These are phyloP conservation scores for Zygoascus sp. DNA, from an alignment of 1,139 yeast species.

Conservation along the genomic window DNA sequence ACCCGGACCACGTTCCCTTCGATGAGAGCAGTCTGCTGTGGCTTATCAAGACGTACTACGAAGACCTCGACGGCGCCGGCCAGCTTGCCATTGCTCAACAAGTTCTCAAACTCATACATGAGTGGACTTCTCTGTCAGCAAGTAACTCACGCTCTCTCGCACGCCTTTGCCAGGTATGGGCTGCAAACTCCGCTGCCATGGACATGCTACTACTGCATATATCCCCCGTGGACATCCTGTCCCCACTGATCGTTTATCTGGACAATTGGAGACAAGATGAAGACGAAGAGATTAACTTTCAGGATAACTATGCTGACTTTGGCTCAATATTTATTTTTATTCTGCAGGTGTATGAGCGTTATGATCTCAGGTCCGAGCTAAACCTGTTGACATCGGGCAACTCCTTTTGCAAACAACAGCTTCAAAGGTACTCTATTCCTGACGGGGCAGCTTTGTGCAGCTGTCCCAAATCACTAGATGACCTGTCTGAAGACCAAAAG, in stretches of 20 bases:
- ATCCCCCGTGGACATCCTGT: constrained; percentile 25
- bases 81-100: constrained; percentile 27
- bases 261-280: constrained; percentile 36
- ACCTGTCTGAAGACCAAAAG: constrained; percentile 32
- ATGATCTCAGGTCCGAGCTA: constrained; percentile 27
- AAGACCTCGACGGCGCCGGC: constrained; percentile 28
- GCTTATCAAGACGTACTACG: constrained; percentile 23
- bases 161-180: constrained; percentile 46
- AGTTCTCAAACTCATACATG: constrained; percentile 23
- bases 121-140: constrained; percentile 20
- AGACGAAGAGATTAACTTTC: constrained; percentile 52
- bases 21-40: constrained; percentile 25
- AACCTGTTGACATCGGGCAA: constrained; percentile 4
- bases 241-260: constrained; percentile 34
- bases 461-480: constrained; percentile 19
- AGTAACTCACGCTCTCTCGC: constrained; percentile 37
- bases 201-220: constrained; percentile 40
- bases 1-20: constrained; percentile 26
- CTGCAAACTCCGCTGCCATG: constrained; percentile 41
- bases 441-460: constrained; percentile 6
- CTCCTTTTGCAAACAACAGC: constrained; percentile 13
- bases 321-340: constrained; percentile 55
- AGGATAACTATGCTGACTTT: constrained; percentile 64
- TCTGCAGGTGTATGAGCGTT: constrained; percentile 44
- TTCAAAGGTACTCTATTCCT: constrained; percentile 5